Evolutionary conservation across 306 rosid species (phyloP).

Genomic region (Sesbania bispinosa): DNA sequence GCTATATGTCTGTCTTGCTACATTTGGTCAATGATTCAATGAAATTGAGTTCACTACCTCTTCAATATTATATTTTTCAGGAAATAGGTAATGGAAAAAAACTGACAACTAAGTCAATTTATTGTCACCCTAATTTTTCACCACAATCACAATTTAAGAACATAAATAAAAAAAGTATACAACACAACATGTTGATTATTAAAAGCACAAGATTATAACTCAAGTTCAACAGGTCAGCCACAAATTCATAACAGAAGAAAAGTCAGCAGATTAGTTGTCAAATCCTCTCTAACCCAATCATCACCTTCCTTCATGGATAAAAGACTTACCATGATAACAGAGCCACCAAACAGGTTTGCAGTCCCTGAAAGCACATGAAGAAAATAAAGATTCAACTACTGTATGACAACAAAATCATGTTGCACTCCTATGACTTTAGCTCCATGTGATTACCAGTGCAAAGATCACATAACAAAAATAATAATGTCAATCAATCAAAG

Average conservation of each 20-base stretch:
- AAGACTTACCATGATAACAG: constrained; percentile 70
- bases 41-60: neutral
- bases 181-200: neutral
- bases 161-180: neutral
- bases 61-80: neutral
- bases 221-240: constrained; percentile 16
- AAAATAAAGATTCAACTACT: constrained; percentile 26
- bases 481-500: neutral
- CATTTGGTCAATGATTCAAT: neutral
- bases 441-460: neutral
- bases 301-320: neutral
- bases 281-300: neutral
- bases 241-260: neutral
- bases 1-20: neutral
- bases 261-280: neutral
- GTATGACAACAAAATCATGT: constrained; percentile 13
- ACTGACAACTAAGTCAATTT: neutral
- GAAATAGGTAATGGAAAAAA: neutral
- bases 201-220: neutral
- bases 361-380: constrained; percentile 62
- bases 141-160: neutral
- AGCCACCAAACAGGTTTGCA: constrained; percentile 97
- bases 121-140: neutral
- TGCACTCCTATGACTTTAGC: neutral
- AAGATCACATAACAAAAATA: neutral